Conservation (phyloP, 768 basidiomycete genomes). For the Lentinula detonsa region DNA sequence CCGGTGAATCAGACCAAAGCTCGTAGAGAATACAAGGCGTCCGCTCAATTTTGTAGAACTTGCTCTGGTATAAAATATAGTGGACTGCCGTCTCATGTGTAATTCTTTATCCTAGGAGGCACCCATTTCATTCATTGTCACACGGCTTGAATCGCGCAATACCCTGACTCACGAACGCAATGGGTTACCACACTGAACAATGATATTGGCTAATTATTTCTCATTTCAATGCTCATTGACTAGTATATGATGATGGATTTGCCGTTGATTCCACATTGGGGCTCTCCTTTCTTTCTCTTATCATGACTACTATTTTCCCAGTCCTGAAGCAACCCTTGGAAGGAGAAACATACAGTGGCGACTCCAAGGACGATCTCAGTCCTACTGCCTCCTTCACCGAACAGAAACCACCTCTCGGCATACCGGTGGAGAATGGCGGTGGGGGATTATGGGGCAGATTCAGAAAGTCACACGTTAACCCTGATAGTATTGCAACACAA, state of each 20-base stretch:
- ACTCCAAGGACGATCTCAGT: neutral
- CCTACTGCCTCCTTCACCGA: conserved; percentile 12
- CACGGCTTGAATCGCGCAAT: conserved; percentile 6
- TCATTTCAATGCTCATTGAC: neutral
- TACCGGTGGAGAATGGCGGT: conserved; percentile 18
- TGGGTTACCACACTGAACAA: neutral
- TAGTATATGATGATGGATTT: neutral
- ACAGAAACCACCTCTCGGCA: conserved; percentile 23
- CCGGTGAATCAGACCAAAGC: conserved; percentile 35
- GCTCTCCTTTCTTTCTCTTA: neutral
- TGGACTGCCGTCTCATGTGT: neutral
- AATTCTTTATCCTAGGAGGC: neutral
- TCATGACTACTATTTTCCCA: conserved; percentile 14
- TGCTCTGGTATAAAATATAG: neutral
- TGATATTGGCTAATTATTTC: neutral
- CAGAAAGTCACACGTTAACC: conserved; percentile 23
- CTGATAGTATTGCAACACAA: conserved; percentile 53
- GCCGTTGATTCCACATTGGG: neutral
- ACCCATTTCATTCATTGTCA: neutral
- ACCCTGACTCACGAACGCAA: neutral
- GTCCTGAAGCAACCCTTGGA: neutral
- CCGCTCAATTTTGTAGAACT: conserved; percentile 2
- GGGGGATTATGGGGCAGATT: conserved; percentile 25
- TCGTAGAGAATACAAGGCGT: neutral
- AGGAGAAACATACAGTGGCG: neutral